Evolutionary conservation across 1,284 basidiomycete genomes (phyloP), one percentile per base, ranked within the genome.

Genomic region (Caloboletus inedulis): DNA sequence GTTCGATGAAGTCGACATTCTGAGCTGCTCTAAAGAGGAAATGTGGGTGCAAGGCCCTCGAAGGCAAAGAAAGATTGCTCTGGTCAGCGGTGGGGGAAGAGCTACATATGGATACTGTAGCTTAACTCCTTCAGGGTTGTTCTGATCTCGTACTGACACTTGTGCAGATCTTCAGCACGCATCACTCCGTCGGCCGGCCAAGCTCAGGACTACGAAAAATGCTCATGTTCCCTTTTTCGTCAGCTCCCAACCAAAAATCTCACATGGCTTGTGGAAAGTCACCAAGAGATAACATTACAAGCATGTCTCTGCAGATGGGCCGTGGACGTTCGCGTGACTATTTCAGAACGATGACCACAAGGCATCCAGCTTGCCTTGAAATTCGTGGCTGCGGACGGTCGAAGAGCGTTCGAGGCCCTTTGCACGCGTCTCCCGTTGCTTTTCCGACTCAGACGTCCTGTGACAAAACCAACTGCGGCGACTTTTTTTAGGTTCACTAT

Each of bases 81-180:
- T 34, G n/a, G 43, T 45, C 39, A 18, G 23, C 2, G n/a, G 45
- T 18, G 31, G 31, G 36, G 36, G 14, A 25, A 53, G 36, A 62
- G 47, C 52, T 23, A 61, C 53, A n/a, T 19, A 21, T 16, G 33
- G 29, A 46, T 57, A 52, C 64, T 47, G 54, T 52, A 54, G 59
- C 33, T 56, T 69, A 68, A 56, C 66, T 69, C 62, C 62, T 64
- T 69, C 65, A 65, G 67, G 64, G 65, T 49, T 68, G 58, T 33
- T 54, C 52, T 57, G 59, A 66, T 65, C 36, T 49, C 47, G 53
- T 56, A 42, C 55, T 56, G 36, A 39, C 39, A 18, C 31, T 4
- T 16, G 51, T 29, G 64, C 29, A 58, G 60, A 69, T 69, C 62
- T 51, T 46, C 37, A 30, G 41, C 27, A 52, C 3, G 35, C 40